Percentiles rank a stretch among this genome's conserved stretches.
Conservation (phyloP, 805 yeast genomes). For the Candida sithepensis region DNA sequence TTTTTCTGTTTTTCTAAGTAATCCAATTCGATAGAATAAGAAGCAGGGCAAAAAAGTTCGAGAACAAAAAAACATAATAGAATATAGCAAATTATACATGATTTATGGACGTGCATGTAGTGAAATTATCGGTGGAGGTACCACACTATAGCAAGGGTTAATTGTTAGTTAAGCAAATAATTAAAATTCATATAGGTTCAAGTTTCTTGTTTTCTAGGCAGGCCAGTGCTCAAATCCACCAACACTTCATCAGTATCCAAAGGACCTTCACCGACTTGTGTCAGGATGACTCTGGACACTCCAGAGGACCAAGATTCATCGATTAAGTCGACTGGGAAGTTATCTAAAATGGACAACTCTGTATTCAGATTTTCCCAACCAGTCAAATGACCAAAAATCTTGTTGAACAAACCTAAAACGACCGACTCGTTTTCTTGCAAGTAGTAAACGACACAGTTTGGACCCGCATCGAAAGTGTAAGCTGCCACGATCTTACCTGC, state of each 20-base stretch:
- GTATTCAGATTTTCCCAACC: constrained; percentile 87
- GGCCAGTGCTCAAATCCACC: constrained; percentile 54
- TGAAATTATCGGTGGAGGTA: too few relatives aligned
- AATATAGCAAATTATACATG: too few relatives aligned
- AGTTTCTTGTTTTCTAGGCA: constrained; percentile 45
- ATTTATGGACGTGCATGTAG: too few relatives aligned
- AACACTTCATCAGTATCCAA: constrained; percentile 53
- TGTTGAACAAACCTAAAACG: constrained; percentile 67
- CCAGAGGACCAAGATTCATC: constrained; percentile 42
- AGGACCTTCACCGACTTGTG: constrained; percentile 89
- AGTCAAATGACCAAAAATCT: constrained; percentile 51
- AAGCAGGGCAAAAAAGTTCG: neutral
- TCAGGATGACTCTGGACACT: constrained; percentile 78
- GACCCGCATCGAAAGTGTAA: constrained; percentile 98
- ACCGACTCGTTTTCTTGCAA: constrained; percentile 67
- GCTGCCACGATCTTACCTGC: constrained; percentile 80
- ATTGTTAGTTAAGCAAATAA: too few relatives aligned
- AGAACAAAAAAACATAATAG: neutral
- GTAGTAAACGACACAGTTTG: constrained; percentile 95
- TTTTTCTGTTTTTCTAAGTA: too few relatives aligned
- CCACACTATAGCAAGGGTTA: too few relatives aligned
- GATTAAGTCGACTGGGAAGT: constrained; percentile 22
- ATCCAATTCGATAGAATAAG: neutral
- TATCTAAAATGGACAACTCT: too few relatives aligned
- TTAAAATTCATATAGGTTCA: too few relatives aligned